Evolutionary conservation across 306 rosid genomes (phyloP).

Genomic region (Pyrus betulifolia): DNA sequence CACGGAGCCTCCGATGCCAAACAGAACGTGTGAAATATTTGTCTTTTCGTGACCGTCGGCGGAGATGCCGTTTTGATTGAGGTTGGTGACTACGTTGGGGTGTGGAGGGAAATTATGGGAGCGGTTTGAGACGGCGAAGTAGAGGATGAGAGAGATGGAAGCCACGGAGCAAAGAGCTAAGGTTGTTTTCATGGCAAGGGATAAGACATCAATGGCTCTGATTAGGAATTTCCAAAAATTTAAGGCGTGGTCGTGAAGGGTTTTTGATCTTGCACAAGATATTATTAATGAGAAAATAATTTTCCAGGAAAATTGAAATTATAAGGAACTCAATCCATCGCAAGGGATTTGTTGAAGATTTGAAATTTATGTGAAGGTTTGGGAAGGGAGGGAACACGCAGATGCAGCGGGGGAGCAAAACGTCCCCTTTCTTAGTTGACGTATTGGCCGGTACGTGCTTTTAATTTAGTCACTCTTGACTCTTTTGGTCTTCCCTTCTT

Average conservation of each 20-base stretch:
- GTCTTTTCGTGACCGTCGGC: conserved; percentile 16
- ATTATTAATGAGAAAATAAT: neutral
- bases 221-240: conserved; percentile 27
- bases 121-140: conserved; percentile 17
- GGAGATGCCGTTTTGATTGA: neutral
- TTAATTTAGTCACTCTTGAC: neutral
- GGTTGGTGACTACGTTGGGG: neutral
- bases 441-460: neutral
- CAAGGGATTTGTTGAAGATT: neutral
- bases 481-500: neutral
- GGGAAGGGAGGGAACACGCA: neutral
- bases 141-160: conserved; percentile 13
- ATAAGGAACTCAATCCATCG: no score
- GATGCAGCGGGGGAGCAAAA: neutral
- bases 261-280: conserved; percentile 7
- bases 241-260: conserved; percentile 18
- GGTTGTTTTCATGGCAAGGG: conserved; percentile 24
- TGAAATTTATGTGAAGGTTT: neutral
- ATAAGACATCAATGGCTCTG: conserved; percentile 9
- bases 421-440: neutral
- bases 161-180: conserved; percentile 14
- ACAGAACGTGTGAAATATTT: conserved; percentile 49
- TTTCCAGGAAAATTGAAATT: neutral
- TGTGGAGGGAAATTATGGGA: conserved; percentile 1
- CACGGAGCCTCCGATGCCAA: conserved; percentile 54